These are phyloP conservation scores for Sphaerobolus stellatus DNA, from an alignment of 1,284 basidiomycete genomes.

Conservation along the genomic window DNA sequence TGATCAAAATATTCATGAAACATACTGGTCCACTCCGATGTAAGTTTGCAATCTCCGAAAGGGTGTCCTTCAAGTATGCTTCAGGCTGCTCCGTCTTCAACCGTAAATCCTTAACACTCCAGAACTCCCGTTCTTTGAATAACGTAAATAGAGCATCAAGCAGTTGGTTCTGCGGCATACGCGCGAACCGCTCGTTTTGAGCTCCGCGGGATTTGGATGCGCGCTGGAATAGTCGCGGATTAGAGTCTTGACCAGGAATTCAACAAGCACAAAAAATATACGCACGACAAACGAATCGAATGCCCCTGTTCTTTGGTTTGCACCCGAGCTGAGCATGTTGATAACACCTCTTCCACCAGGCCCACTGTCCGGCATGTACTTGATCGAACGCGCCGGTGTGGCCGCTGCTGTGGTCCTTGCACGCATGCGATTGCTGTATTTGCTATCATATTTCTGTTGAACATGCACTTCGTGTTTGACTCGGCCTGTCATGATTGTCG, in stretches of 20 bases:
- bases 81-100: slow-evolving; percentile 89
- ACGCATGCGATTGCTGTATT: slow-evolving; percentile 64
- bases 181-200: slow-evolving; percentile 82
- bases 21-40: slow-evolving; percentile 74
- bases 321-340: slow-evolving; percentile 53
- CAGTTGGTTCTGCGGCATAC: slow-evolving; percentile 87
- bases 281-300: slow-evolving; percentile 66
- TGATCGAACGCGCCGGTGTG: slow-evolving; percentile 57
- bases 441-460: slow-evolving; percentile 60
- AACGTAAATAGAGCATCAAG: slow-evolving; percentile 81
- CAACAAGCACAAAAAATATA: slow-evolving; percentile 14
- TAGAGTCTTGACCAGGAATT: slow-evolving; percentile 1
- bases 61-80: slow-evolving; percentile 84
- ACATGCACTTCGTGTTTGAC: slow-evolving; percentile 75
- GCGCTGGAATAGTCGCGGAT: slow-evolving; percentile 37
- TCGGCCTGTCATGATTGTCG: slow-evolving; percentile 70
- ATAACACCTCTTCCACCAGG: slow-evolving; percentile 64
- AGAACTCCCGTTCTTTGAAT: slow-evolving; percentile 79
- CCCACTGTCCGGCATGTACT: slow-evolving; percentile 57
- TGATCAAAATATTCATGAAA: slow-evolving; percentile 69
- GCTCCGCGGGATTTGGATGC: slow-evolving; percentile 55
- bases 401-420: slow-evolving; percentile 61
- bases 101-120: slow-evolving; percentile 80
- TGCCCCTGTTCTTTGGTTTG: slow-evolving; percentile 33
- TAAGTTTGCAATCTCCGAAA: slow-evolving; percentile 78